These are phyloP conservation scores for Corylus avellana DNA, from an alignment of 306 rosid genomes.

Conservation along the genomic window DNA sequence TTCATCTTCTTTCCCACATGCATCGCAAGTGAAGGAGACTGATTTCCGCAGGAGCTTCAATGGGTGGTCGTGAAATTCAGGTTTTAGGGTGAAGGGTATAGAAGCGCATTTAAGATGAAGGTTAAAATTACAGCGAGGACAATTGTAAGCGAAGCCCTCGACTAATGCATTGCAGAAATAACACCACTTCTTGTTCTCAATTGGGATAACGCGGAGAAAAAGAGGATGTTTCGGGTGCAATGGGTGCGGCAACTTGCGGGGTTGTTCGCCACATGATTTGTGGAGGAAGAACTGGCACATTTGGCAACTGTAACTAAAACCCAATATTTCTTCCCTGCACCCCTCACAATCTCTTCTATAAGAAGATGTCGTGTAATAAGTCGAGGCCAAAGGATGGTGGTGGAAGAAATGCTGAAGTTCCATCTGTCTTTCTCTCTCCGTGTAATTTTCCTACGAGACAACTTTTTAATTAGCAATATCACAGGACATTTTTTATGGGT, in stretches of 20 bases:
- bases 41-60: not conserved
- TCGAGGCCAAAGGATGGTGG: too few relatives aligned
- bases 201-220: too few relatives aligned
- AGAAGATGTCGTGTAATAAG: too few relatives aligned
- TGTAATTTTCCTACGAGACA: too few relatives aligned
- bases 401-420: too few relatives aligned
- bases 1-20: not conserved
- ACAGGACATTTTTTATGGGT: too few relatives aligned
- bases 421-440: too few relatives aligned
- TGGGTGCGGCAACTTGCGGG: not conserved
- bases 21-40: rapidly evolving
- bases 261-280: not conserved
- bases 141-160: not conserved
- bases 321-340: not conserved
- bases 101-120: not conserved
- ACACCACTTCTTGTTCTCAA: too few relatives aligned
- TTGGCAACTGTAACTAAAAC: not conserved
- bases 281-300: not conserved
- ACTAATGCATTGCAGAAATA: too few relatives aligned
- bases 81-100: not conserved
- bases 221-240: not conserved
- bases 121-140: not conserved
- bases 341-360: too few relatives aligned
- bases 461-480: too few relatives aligned
- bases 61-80: not conserved